phyloP scores from a whole-genome alignment of 306 rosid genomes.

The Fragaria vesca region DNA sequence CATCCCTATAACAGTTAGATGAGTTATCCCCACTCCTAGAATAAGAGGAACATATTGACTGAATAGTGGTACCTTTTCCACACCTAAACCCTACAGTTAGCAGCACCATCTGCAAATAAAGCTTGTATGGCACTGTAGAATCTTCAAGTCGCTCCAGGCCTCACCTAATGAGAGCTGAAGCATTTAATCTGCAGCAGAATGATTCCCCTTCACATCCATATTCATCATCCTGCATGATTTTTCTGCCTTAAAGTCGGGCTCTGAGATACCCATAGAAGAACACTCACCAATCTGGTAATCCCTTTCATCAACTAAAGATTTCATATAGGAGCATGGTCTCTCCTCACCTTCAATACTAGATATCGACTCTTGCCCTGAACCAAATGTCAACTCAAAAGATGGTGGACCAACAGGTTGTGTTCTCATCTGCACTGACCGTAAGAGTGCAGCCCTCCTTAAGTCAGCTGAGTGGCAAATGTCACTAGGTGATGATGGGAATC shows the following conservation, averaged over 20 bases:
- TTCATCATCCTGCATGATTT: constrained; percentile 53
- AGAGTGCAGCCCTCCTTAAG: constrained; percentile 90
- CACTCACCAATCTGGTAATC: constrained; percentile 70
- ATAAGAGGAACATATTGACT: neutral
- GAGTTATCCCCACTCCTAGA: neutral
- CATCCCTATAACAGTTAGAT: neutral
- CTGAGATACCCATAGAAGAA: constrained; percentile 46
- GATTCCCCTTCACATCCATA: constrained; percentile 48
- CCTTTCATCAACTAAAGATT: constrained; percentile 69
- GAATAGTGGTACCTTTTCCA: neutral
- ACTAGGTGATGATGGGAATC: constrained; percentile 97
- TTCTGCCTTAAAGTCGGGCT: constrained; percentile 47
- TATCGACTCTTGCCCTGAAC: constrained; percentile 61
- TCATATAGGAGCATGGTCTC: constrained; percentile 58
- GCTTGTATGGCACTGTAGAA: neutral
- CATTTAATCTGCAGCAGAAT: constrained; percentile 49
- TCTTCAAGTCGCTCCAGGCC: neutral
- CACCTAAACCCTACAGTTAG: neutral
- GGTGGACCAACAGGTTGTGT: constrained; percentile 64
- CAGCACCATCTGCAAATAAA: neutral
- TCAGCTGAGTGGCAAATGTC: constrained; percentile 99
- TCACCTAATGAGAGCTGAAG: neutral
- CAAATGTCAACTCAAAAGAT: constrained; percentile 55
- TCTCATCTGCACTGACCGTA: constrained; percentile 97
- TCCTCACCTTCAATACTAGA: constrained; percentile 68